Conservation (phyloP, 495 filamentous ascomycete genomes). For the Neurospora sp. region DNA sequence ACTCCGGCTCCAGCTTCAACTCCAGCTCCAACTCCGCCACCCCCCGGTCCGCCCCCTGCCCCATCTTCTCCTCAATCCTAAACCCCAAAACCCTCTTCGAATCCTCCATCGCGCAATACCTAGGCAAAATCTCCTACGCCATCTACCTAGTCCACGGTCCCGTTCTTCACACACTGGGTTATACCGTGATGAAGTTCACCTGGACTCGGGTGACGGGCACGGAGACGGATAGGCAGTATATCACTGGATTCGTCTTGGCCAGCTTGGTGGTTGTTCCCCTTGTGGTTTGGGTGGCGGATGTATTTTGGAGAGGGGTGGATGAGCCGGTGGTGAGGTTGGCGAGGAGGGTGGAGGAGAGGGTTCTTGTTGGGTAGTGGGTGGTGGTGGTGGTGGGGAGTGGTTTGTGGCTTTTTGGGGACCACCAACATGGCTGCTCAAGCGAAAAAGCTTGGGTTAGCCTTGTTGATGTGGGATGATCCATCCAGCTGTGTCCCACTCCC, state of each 20-base stretch:
- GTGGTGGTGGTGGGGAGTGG: background rate
- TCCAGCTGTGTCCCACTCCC: background rate
- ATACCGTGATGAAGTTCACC: slow-evolving; percentile 23
- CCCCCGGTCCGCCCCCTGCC: background rate
- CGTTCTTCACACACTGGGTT: slow-evolving; percentile 35
- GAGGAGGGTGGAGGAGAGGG: slow-evolving; percentile 29
- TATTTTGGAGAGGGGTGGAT: slow-evolving; percentile 38
- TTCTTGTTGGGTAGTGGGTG: background rate
- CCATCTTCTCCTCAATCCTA: background rate
- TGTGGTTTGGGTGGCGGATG: slow-evolving; percentile 35
- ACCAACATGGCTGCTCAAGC: background rate
- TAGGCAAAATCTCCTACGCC: slow-evolving; percentile 41
- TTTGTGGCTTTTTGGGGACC: background rate
- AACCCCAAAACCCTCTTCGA: slow-evolving; percentile 18
- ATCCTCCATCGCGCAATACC: slow-evolving; percentile 28
- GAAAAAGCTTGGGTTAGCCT: background rate
- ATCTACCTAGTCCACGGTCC: slow-evolving; percentile 46
- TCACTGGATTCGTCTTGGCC: slow-evolving; percentile 26
- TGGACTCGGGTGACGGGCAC: slow-evolving; percentile 25
- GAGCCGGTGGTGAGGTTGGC: slow-evolving; percentile 35
- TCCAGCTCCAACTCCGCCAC: background rate
- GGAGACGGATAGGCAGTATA: slow-evolving; percentile 20
- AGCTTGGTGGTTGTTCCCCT: slow-evolving; percentile 24
- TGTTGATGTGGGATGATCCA: background rate
- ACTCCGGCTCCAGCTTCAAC: background rate